Conservation (phyloP, 2,329 filamentous ascomycete genomes). For the Xylaria sp. region DNA sequence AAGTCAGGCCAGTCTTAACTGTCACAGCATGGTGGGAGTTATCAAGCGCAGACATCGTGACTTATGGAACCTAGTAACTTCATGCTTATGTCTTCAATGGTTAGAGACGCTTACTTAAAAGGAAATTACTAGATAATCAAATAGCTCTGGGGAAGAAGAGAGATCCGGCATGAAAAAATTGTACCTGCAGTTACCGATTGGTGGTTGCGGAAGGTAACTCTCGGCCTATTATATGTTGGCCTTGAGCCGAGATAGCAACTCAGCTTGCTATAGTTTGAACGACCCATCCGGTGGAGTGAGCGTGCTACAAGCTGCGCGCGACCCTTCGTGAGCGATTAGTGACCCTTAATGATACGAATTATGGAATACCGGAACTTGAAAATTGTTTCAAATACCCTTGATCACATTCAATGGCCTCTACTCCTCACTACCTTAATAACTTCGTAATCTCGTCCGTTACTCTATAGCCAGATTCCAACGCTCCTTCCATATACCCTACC, state of each 20-base stretch:
- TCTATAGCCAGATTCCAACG: conserved; percentile 59
- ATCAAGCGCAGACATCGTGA: too few species aligned
- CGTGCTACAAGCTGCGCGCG: background rate
- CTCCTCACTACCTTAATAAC: background rate
- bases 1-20: too few species aligned
- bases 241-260: background rate
- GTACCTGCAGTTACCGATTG: too few species aligned
- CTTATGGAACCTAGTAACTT: too few species aligned
- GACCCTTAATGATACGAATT: background rate
- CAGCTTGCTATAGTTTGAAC: background rate
- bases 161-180: too few species aligned
- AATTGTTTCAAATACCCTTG: background rate
- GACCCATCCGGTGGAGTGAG: background rate
- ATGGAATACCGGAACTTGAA: background rate
- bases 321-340: background rate
- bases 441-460: conserved; percentile 56
- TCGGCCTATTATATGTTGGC: too few species aligned
- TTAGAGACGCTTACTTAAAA: too few species aligned
- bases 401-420: background rate
- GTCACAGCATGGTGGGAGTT: too few species aligned
- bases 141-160: too few species aligned
- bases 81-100: too few species aligned
- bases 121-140: too few species aligned
- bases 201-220: too few species aligned
- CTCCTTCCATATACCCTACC: conserved; percentile 70